Base-by-base conservation (phyloP, 2,329 filamentous ascomycete genomes). In the Scopulariopsis brevicaulis region DNA sequence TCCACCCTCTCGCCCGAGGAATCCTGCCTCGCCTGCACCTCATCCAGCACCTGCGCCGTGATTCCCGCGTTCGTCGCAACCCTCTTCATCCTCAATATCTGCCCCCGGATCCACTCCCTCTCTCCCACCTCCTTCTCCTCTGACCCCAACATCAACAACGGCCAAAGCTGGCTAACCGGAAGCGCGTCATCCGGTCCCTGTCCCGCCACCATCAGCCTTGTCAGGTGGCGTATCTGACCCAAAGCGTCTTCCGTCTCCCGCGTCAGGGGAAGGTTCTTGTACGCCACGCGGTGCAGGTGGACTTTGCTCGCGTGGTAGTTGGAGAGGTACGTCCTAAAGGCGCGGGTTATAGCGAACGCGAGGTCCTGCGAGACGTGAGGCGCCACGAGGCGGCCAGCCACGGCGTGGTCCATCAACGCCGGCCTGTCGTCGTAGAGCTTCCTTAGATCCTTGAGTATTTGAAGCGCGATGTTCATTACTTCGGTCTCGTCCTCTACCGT, bases 401-500 rank as follows among this genome's bases (percentile, higher is more conserved):
- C 72, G 8, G 80, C 79, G 66, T 77, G 75, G 62, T 83, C 78
- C 75, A 82, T 82, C 34, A 82, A 67, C 11, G 75, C 70, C 20
- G 79, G 81, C 2, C 79, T 71, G 40, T 76, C 70, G 2, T 75
- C 73, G 63, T 79, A 79, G 1, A 83, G 65, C 1, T 70, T 68
- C n/a, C 75, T 71, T 8, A 82, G 67, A 63, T 83, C 79, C 15
- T 70, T 69, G 2, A 74, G 70, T 54, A 83, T 83, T 55, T 72
- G 68, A 1, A 77, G 72, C 1, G 74, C 80, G 53, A 79, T 72
- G 35, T 74, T 74, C 78, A 82, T 82, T 1, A 82, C 78, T 58
- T 83, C 79, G 1, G 76, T 81, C 67, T 82, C 78, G 63, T 82
- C 80, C 55, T 80, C 74, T 11, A 82, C 79, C 0, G 78, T 82